Evolutionary conservation across 129 eudicot genomes (phyloP), one percentile per base, ranked within the genome.

Genomic region (Flaveria brownii): DNA sequence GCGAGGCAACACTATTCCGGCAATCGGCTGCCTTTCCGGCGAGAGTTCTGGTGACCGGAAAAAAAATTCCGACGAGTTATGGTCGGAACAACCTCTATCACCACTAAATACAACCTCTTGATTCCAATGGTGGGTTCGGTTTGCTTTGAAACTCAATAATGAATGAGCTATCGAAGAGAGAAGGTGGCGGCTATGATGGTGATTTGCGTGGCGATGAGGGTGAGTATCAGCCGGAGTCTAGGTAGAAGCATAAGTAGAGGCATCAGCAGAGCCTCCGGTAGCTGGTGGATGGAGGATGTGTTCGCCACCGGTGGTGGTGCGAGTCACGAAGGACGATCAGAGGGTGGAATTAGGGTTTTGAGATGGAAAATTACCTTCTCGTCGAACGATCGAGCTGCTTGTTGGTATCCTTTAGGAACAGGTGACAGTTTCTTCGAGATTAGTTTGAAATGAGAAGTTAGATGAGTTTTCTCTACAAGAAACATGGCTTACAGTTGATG

Each of bases 401-500:
- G 74, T 42, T 81, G 80, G 22, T 66, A 80, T 57, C 20, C 20
- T 56, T 77, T 68, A 7, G 76, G 36, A 6, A 28, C 26, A 68
- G 22, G 49, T 6, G 78, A 43, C 0, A 77, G 17, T 62, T 72
- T 76, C 30, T 84, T 84, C 10, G 70, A 46, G 83, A 70, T 68
- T 23, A 82, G 18, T 30, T 73, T 82, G 30, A 84, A 77, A 26
- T 68, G 83, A 3, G 85, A 77, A 25, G 83, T 82, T 56, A 80
- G 30, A 45, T 55, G 74, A 66, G 84, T 43, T 84, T 81, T 84
- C 20, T 84, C 83, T 25, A 73, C 81, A 2, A 84, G 85, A 84
- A 81, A 84, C 85, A 84, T 84, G 78, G 36, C 60, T 26, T 57
- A 70, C 12, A 9, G 54, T 30, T 78, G 18, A 52, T 26, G 28